Evolutionary conservation across 2,329 filamentous ascomycete genomes (phyloP), one percentile per base, ranked within the genome.

Genomic region (Aspergillus luchuensis): DNA sequence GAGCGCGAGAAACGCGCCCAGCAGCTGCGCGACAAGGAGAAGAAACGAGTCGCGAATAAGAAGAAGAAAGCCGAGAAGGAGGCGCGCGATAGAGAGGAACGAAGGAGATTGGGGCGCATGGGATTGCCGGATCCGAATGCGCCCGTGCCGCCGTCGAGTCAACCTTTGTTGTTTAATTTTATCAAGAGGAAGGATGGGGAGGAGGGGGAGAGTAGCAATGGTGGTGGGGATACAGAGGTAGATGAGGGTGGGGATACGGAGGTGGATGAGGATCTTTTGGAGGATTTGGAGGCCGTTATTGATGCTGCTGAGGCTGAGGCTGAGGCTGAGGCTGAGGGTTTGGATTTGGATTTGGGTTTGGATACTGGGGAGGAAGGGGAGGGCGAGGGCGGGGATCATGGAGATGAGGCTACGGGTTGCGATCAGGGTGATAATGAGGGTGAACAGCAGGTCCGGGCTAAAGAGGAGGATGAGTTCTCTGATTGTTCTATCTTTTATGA

Each of bases 1-100:
- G 74, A 78, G 33, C 73, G 75, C 39, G 72, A 78, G 52, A 69
- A 71, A 10, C 73, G 74, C 48, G 79, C 78, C 0, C 75, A 80
- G 63, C 76, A 69, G 5, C 67, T 77, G 21, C 71, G 71, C 2
- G 75, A 76, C 10, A 69, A 67, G 41, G 74, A 76, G 58, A 74
- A 72, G 59, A 71, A 66, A 56, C 71, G 74, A 6, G 59, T 71
- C 15, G 68, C 69, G 6, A 71, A 74, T 39, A 76, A 75, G 64
- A 76, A 75, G 60, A 73, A 71, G 56, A 74, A 70, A 56, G 69
- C 67, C 0, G 72, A 76, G 59, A 71, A 73, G 53, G 74, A 76
- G 58, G 69, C 72, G 5, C 70, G 66, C 54, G 71, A 62, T 15
- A 70, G 74, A 4, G 73, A 76, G 59, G 73, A 76, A 59, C 67